Evolutionary conservation across 176 grass and related monocot species (phyloP).

Genomic region (Oryza meyeriana): DNA sequence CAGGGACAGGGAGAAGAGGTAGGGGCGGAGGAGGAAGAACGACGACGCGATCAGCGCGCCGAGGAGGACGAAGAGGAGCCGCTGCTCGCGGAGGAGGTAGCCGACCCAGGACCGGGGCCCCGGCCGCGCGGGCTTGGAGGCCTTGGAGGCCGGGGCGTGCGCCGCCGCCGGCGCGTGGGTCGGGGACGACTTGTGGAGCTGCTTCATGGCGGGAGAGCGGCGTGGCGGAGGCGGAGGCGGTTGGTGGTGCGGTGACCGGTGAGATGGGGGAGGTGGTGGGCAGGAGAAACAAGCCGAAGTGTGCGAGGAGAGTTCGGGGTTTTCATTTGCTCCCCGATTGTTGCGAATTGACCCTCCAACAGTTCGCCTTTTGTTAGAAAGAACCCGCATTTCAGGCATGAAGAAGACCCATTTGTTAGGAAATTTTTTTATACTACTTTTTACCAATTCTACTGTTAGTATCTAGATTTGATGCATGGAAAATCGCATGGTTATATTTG

Average conservation of each 20-base stretch:
- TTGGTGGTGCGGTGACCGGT: not conserved
- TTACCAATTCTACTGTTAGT: not conserved
- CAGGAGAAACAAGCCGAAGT: not conserved
- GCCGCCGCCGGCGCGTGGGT: conserved; percentile 31
- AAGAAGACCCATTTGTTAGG: not conserved
- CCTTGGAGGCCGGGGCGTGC: conserved; percentile 47
- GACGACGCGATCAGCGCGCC: conserved; percentile 93
- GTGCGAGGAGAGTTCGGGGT: not conserved
- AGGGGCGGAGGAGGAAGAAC: conserved; percentile 93
- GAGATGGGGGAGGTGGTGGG: not conserved
- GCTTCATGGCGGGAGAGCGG: conserved; percentile 61
- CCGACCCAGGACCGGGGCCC: conserved; percentile 58
- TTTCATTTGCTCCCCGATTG: not conserved
- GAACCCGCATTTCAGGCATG: not conserved
- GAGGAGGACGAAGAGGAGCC: conserved; percentile 89
- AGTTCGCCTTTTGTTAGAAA: not conserved
- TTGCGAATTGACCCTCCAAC: conserved; percentile 22
- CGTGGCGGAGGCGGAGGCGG: not conserved
- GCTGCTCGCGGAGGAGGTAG: conserved; percentile 92
- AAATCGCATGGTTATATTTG: too few species aligned
- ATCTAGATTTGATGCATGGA: too few species aligned
- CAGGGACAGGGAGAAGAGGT: conserved; percentile 45
- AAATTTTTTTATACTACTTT: not conserved
- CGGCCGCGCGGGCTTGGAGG: conserved; percentile 36
- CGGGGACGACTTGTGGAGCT: conserved; percentile 60